A percentile compares a stretch with the other conserved stretches of the same genome.
phyloP scores from a whole-genome alignment of 73 alveolate genomes.

The Tetrahymena elliotti region DNA sequence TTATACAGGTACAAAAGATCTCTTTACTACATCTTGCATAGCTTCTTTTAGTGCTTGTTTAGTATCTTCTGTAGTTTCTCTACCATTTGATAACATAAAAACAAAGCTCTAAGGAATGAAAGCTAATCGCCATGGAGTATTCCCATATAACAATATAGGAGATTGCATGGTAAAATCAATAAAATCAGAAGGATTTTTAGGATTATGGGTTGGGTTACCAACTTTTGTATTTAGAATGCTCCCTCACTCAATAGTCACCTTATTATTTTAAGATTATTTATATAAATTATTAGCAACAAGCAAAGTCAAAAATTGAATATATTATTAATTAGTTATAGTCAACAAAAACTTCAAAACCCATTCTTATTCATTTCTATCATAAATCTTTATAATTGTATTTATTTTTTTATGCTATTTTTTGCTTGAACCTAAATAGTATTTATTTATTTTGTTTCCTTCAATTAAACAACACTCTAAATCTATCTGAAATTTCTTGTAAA shows the following conservation, averaged over 20 bases:
- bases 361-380: too few species aligned
- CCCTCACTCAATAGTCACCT: slow-evolving; percentile 65
- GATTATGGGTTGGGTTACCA: slow-evolving; percentile 77
- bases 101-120: slow-evolving; percentile 66
- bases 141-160: slow-evolving; percentile 54
- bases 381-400: too few species aligned
- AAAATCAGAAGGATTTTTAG: slow-evolving; percentile 51
- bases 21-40: background rate
- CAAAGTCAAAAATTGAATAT: background rate
- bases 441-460: too few species aligned
- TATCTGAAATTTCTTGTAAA: too few species aligned
- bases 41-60: slow-evolving; percentile 65
- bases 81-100: slow-evolving; percentile 75
- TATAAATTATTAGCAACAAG: slow-evolving; percentile 14
- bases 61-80: slow-evolving; percentile 48
- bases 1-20: slow-evolving; percentile 1
- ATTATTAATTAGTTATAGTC: too few species aligned
- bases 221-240: slow-evolving; percentile 64
- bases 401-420: too few species aligned
- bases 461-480: too few species aligned
- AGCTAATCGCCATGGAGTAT: slow-evolving; percentile 45
- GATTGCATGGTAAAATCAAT: slow-evolving; percentile 54
- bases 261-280: slow-evolving; percentile 41
- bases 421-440: too few species aligned
- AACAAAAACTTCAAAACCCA: too few species aligned